These are phyloP conservation scores for Fusarium sp. DNA, from an alignment of 2,329 filamentous ascomycete species.

Conservation along the genomic window DNA sequence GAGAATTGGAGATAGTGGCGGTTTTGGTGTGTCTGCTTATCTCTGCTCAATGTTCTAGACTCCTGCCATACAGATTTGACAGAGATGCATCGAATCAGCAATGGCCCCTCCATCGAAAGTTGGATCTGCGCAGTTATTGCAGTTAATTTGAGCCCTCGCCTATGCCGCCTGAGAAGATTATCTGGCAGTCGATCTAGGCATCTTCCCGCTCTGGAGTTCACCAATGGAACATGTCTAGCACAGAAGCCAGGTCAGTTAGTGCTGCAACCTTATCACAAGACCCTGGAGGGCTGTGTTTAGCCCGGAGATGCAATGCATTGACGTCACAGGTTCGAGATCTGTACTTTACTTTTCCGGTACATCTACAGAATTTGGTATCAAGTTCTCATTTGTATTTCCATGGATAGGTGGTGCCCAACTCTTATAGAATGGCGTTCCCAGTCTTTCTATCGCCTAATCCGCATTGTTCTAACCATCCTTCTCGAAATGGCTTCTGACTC, in stretches of 20 bases:
- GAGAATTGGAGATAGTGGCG: not conserved
- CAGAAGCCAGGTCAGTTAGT: not conserved
- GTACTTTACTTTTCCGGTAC: not conserved
- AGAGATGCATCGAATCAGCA: fast-evolving
- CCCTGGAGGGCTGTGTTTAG: not conserved
- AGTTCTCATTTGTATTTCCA: too few species aligned
- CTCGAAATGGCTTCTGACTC: not conserved
- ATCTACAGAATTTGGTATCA: not conserved
- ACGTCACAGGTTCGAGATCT: not conserved
- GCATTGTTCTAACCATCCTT: too few species aligned
- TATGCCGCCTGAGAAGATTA: not conserved
- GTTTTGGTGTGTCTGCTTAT: not conserved
- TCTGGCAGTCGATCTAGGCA: fast-evolving
- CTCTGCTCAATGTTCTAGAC: not conserved
- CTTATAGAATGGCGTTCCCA: too few species aligned
- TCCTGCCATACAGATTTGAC: not conserved
- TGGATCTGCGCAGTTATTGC: fast-evolving
- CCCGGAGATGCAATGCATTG: not conserved
- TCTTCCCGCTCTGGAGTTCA: not conserved
- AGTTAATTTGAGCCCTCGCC: not conserved
- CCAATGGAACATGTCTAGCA: not conserved
- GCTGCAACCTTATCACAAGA: not conserved
- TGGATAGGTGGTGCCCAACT: fast-evolving
- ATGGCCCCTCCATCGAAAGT: not conserved
- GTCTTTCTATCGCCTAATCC: too few species aligned